Evolutionary conservation across 192 early-diverging fungal genomes (phyloP), one percentile per base, ranked within the genome.

Genomic region (Coemansia sp.): DNA sequence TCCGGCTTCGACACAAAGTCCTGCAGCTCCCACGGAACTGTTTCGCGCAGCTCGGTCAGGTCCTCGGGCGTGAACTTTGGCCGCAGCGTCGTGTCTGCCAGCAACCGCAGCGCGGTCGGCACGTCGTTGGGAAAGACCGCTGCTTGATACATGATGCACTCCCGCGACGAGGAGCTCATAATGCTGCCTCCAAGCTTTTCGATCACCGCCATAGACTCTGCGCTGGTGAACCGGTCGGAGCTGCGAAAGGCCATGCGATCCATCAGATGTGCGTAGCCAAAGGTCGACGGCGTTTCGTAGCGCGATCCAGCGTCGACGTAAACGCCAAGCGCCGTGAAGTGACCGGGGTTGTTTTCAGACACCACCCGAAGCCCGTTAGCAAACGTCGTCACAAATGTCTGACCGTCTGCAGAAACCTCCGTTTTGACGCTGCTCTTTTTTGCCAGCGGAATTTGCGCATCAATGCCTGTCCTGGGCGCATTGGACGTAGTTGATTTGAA

Each of bases 121-220:
- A 95, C 66, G 76, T 96, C 94, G 66, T 93, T 87, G 4, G 85
- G 87, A 69, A 99, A 94, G 25, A 99, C 89, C 6, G 93, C 89
- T 6, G 92, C 90, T 72, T 96, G 95, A 73, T 97, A 99, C 88
- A 95, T 93, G 77, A 99, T 94, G 57, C 91, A 85, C 72, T 99
- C 97, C 32, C 95, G 88, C 22, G 93, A 90, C 51, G 90, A 89
- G 18, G 94, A 92, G 62, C 94, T 90, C 84, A 92, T 88, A 16
- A 97, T 86, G 54, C 94, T 95, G 17, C 94, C 94, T 12, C 97
- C 95, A 17, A 97, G 80, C 36, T 88, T 85, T 65, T 97, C 96
- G 50, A 96, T 76, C 76, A 89, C 83, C 17, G 85, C 80, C 64
- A 93, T 84, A 22, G 95, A 87, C 61, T 91, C 81, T 30, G 87